phyloP scores from a whole-genome alignment of 2,329 filamentous ascomycete species.

The Sporothrix dimorphospora region DNA sequence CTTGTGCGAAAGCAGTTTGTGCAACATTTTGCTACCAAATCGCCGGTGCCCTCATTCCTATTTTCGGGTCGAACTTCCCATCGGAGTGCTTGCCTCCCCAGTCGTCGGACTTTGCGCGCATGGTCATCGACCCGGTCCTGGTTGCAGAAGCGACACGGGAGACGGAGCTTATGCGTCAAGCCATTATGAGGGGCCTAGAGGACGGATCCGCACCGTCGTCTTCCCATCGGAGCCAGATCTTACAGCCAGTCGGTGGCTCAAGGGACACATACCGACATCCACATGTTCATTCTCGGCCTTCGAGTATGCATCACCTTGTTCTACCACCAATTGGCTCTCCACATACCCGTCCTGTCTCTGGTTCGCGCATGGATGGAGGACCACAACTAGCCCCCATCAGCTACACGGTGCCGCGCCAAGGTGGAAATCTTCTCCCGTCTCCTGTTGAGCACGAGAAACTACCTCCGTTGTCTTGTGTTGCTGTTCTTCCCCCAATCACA shows the following conservation, averaged over 20 bases:
- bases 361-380: background rate
- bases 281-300: background rate
- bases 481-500: background rate
- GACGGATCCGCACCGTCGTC: slow-evolving; percentile 5
- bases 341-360: background rate
- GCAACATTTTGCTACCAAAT: slow-evolving; percentile 88
- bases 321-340: background rate
- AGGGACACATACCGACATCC: background rate
- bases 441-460: slow-evolving; percentile 26
- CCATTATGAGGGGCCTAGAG: slow-evolving; percentile 6
- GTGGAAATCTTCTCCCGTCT: slow-evolving; percentile 9
- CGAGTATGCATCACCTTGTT: background rate
- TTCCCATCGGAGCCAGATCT: background rate
- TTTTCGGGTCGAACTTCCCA: slow-evolving; percentile 86
- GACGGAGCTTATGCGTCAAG: slow-evolving; percentile 48
- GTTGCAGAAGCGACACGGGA: slow-evolving; percentile 57
- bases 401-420: background rate
- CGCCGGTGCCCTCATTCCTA: slow-evolving; percentile 80
- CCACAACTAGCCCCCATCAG: slow-evolving; percentile 18
- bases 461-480: slow-evolving; percentile 24
- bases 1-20: slow-evolving; percentile 83
- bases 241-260: background rate
- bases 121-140: slow-evolving; percentile 65
- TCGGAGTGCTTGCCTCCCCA: slow-evolving; percentile 67
- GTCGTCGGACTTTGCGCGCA: slow-evolving; percentile 65